These are phyloP conservation scores for Solanum clarkiae DNA, from an alignment of 257 asterid genomes.

Conservation along the genomic window DNA sequence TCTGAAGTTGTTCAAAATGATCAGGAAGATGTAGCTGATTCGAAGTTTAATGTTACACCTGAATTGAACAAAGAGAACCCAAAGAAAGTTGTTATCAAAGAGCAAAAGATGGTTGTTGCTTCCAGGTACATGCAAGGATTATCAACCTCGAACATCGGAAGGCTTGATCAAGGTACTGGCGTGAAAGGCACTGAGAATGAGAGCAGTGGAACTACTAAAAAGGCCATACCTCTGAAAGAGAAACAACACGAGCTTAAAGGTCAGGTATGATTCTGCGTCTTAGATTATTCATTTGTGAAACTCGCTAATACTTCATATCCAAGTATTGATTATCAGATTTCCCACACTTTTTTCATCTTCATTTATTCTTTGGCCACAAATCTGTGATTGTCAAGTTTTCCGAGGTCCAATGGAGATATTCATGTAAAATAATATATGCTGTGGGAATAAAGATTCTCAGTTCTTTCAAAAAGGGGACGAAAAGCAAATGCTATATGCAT, in stretches of 20 bases:
- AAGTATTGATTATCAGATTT: neutral
- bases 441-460: neutral
- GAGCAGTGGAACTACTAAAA: slow-evolving; percentile 19
- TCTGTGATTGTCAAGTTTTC: neutral
- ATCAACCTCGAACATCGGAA: slow-evolving; percentile 28
- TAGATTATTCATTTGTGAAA: neutral
- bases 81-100: slow-evolving; percentile 55
- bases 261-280: slow-evolving; percentile 34
- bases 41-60: neutral
- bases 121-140: slow-evolving; percentile 78
- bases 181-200: slow-evolving; percentile 22
- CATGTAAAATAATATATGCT: neutral
- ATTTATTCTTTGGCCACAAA: neutral
- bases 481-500: neutral
- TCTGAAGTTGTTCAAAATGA: slow-evolving; percentile 23
- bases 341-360: neutral
- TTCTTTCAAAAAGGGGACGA: neutral
- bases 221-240: slow-evolving; percentile 14
- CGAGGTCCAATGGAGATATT: neutral
- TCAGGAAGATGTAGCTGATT: slow-evolving; percentile 5
- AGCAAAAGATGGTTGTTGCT: slow-evolving; percentile 60
- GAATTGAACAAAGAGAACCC: slow-evolving; percentile 21
- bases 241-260: slow-evolving; percentile 41
- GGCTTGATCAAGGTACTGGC: slow-evolving; percentile 14
- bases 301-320: neutral